These are phyloP conservation scores for Suhomyces canberraensis DNA, from an alignment of 805 yeast genomes.

Conservation along the genomic window DNA sequence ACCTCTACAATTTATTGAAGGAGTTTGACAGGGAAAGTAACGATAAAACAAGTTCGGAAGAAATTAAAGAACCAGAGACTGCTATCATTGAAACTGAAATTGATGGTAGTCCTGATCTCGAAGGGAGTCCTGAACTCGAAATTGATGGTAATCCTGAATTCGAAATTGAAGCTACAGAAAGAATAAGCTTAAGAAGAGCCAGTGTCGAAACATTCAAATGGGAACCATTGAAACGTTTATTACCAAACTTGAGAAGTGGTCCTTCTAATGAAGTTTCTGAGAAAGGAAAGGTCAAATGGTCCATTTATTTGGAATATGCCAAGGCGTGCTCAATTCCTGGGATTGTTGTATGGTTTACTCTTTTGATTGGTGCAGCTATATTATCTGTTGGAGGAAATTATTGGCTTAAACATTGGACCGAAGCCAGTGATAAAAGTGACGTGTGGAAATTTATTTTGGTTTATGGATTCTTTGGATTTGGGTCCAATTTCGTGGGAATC, in stretches of 20 bases:
- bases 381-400: constrained; percentile 18
- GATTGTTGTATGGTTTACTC: constrained; percentile 37
- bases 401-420: constrained; percentile 26
- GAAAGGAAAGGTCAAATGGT: constrained; percentile 23
- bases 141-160: neutral
- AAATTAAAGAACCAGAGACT: constrained; percentile 2
- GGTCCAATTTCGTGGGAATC: constrained; percentile 13
- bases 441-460: constrained; percentile 18
- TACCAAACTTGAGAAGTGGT: constrained; percentile 35
- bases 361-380: constrained; percentile 17
- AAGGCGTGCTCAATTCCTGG: constrained; percentile 42
- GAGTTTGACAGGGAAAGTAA: constrained; percentile 29
- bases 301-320: constrained; percentile 20
- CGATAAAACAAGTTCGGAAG: neutral
- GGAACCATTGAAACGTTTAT: constrained; percentile 30
- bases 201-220: constrained; percentile 59
- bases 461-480: constrained; percentile 15
- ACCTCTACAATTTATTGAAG: constrained; percentile 31
- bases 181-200: constrained; percentile 9
- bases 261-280: constrained; percentile 22
- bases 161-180: neutral
- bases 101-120: neutral
- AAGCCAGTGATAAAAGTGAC: constrained; percentile 16
- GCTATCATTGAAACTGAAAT: neutral
- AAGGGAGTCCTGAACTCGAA: neutral